phyloP scores from a whole-genome alignment of 73 alveolate species.

The Diophrys appendiculata region DNA sequence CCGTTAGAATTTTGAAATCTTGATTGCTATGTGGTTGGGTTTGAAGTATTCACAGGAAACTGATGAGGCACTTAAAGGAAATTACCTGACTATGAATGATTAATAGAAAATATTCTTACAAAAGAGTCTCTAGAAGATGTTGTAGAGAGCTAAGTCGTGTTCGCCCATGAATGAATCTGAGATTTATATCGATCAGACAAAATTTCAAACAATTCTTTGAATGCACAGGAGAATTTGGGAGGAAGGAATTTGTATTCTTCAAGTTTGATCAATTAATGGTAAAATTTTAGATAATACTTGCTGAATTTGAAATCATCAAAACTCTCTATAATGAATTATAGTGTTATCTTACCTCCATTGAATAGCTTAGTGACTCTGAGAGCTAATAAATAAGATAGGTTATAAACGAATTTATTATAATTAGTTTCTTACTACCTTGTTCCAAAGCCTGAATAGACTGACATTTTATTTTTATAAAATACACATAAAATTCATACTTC shows the following conservation, averaged over 20 bases:
- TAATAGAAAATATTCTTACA: too few species aligned
- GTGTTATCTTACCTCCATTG: not conserved
- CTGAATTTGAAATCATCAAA: slow-evolving; percentile 42
- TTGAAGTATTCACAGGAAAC: too few species aligned
- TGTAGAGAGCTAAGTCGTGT: too few species aligned
- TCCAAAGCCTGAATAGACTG: too few species aligned
- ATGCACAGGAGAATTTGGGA: slow-evolving; percentile 44
- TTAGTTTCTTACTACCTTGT: slow-evolving; percentile 34
- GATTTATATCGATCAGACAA: not conserved
- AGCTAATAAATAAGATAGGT: slow-evolving; percentile 28
- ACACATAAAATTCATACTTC: too few species aligned
- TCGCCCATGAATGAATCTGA: too few species aligned
- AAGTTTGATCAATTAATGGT: slow-evolving; percentile 17
- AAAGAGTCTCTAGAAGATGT: too few species aligned
- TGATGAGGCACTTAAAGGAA: too few species aligned
- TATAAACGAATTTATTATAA: slow-evolving; percentile 40
- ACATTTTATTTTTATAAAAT: too few species aligned
- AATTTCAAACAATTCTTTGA: slow-evolving; percentile 29
- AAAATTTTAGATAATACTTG: slow-evolving; percentile 20
- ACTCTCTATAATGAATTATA: slow-evolving; percentile 19
- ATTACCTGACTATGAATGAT: too few species aligned
- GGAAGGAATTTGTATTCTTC: slow-evolving; percentile 51
- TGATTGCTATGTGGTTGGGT: too few species aligned
- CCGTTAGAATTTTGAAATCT: too few species aligned
- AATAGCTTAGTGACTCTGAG: slow-evolving; percentile 4